Evolutionary conservation across 2,329 filamentous ascomycete species (phyloP), one percentile per base, ranked within the genome.

Genomic region (Microthyrium microscopicum): DNA sequence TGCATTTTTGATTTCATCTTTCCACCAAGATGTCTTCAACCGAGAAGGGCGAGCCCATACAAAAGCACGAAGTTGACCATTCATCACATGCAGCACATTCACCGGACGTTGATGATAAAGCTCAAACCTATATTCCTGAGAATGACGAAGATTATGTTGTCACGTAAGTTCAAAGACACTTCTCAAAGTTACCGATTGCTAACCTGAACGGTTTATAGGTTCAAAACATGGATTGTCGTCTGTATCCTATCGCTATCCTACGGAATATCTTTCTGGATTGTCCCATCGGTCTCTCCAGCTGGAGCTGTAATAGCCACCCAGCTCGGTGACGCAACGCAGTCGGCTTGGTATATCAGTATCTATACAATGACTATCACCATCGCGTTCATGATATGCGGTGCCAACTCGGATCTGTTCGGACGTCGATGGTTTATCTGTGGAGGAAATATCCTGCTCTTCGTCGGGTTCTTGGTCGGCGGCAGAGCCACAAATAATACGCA

Each of bases 131-230:
- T 33, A 43, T 55, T 21, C 51, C 51, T 3, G 34, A 46, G 20
- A 45, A 35, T 29, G 52, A 56, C 36, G 46, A 48, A 16, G 49
- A 56, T 33, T 57, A 56, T 41, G 44, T 50, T 38, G 53, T 57
- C 31, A 58, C 54, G 4, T 46, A 47, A 55, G 20, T 55, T 45
- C 29, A 50, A 52, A 41, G 38, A 35, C 42, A 29, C 17, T 29
- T 32, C 15, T n/a, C 11, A 22, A 11, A 13, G 9, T 22, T 21
- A 28, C n/a, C 16, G 26, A 33, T 11, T 20, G 11, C 21, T 37
- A 22, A 41, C n/a, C n/a, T n/a, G n/a, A n/a, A 35, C 11, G n/a
- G n/a, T n/a, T n/a, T n/a, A n/a, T n/a, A n/a, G n/a, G n/a, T 29
- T 27, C 20, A 48, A 48, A 32, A 47, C 45, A 22, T 48, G 46